Conservation (phyloP, 2,329 filamentous ascomycete species). For the Scortechinia acanthostroma region DNA sequence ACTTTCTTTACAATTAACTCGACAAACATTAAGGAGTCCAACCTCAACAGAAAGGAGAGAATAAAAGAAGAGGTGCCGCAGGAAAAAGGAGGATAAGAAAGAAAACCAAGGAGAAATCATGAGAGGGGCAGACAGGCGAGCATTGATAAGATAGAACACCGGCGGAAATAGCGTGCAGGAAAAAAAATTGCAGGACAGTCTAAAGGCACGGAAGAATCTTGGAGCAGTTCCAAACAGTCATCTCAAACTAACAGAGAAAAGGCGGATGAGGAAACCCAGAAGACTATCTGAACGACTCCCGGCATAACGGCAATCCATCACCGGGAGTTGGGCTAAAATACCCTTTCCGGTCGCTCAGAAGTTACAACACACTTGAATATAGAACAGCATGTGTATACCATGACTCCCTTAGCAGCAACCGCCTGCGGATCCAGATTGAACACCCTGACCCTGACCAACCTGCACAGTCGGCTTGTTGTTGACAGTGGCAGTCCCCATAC, state of each 20-base stretch:
- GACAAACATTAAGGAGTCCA: background rate
- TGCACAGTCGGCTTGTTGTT: constrained; percentile 98
- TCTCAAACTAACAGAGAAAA: background rate
- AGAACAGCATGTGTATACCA: too few relatives aligned
- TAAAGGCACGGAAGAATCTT: too few relatives aligned
- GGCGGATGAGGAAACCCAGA: too few relatives aligned
- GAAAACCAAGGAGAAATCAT: background rate
- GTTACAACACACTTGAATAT: too few relatives aligned
- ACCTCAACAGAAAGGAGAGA: background rate
- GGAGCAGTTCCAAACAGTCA: too few relatives aligned
- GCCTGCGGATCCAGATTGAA: constrained; percentile 77
- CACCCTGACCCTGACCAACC: constrained; percentile 88
- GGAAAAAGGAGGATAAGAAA: background rate
- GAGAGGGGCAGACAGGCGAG: too few relatives aligned
- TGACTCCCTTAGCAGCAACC: constrained; percentile 95
- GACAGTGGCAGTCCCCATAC: constrained; percentile 91
- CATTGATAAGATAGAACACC: background rate
- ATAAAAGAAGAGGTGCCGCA: background rate
- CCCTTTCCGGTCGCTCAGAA: too few relatives aligned
- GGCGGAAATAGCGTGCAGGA: too few relatives aligned
- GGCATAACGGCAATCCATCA: too few relatives aligned
- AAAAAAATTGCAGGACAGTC: background rate
- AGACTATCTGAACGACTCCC: too few relatives aligned
- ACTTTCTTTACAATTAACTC: background rate
- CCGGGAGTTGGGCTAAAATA: too few relatives aligned